Conservation (phyloP, 2,329 filamentous ascomycete species). For the Ceratocystis albifundus region DNA sequence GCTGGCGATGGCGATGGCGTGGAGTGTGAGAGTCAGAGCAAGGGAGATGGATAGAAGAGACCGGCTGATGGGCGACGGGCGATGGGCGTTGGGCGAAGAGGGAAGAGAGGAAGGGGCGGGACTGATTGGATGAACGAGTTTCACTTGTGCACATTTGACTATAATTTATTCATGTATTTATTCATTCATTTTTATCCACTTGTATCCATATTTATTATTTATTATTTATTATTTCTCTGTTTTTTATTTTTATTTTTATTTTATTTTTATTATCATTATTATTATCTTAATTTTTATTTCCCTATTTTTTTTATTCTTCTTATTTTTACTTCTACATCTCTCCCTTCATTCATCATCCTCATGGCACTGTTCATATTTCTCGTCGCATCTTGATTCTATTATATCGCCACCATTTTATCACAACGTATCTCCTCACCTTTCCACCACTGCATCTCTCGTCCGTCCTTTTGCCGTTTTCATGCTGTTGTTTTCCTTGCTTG, state of each 20-base stretch:
- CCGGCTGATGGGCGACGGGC: not conserved
- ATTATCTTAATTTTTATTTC: too few relatives aligned
- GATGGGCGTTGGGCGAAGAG: too few relatives aligned
- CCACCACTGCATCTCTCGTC: not conserved
- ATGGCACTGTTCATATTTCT: not conserved
- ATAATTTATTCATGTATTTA: not conserved
- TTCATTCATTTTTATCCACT: not conserved
- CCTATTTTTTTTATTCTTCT: not conserved
- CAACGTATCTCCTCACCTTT: not conserved
- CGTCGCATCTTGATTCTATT: not conserved
- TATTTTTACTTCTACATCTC: not conserved
- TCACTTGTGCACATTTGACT: not conserved
- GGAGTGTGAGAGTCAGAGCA: not conserved
- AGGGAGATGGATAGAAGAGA: not conserved
- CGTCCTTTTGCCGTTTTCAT: not conserved
- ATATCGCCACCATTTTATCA: not conserved
- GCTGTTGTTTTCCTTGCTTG: not conserved
- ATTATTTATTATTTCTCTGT: too few relatives aligned
- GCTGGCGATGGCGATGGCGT: not conserved
- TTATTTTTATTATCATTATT: too few relatives aligned
- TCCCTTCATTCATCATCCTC: not conserved
- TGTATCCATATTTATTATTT: not conserved
- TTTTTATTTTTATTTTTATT: not conserved
- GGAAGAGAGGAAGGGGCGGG: not conserved
- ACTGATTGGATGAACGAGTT: constrained; percentile 12